Conservation (phyloP, 495 filamentous ascomycete species). For the Neurospora sp. region DNA sequence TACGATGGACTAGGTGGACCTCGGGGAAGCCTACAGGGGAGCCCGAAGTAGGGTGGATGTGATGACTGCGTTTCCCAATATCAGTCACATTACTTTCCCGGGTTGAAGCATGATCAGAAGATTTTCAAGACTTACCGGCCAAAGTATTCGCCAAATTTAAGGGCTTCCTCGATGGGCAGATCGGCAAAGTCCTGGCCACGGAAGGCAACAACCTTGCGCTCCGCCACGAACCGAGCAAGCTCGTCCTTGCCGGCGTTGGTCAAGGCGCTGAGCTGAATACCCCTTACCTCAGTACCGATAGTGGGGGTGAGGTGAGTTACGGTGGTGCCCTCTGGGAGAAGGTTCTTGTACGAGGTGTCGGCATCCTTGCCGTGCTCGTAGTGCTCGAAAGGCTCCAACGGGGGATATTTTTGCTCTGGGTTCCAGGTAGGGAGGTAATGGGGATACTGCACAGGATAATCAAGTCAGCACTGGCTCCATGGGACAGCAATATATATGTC, state of each 20-base stretch:
- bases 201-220: conserved; percentile 75
- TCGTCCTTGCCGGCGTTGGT: conserved; percentile 63
- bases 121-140: conserved; percentile 35
- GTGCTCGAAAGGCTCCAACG: conserved; percentile 60
- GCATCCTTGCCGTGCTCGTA: conserved; percentile 64
- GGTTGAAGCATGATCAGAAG: neutral
- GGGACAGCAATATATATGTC: neutral
- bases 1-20: conserved; percentile 69
- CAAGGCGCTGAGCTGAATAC: conserved; percentile 64
- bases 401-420: conserved; percentile 45
- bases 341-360: conserved; percentile 55
- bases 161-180: conserved; percentile 56
- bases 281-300: conserved; percentile 67
- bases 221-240: conserved; percentile 66
- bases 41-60: conserved; percentile 74
- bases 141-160: conserved; percentile 69
- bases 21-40: conserved; percentile 62
- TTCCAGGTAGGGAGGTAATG: conserved; percentile 74
- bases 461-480: conserved; percentile 16
- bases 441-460: conserved; percentile 45
- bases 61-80: conserved; percentile 31
- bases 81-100: neutral
- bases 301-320: conserved; percentile 56
- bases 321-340: conserved; percentile 44
- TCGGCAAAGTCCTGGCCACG: conserved; percentile 68